Evolutionary conservation across 176 grass and related monocot genomes (phyloP).

Genomic region (Musa schizocarpa): DNA sequence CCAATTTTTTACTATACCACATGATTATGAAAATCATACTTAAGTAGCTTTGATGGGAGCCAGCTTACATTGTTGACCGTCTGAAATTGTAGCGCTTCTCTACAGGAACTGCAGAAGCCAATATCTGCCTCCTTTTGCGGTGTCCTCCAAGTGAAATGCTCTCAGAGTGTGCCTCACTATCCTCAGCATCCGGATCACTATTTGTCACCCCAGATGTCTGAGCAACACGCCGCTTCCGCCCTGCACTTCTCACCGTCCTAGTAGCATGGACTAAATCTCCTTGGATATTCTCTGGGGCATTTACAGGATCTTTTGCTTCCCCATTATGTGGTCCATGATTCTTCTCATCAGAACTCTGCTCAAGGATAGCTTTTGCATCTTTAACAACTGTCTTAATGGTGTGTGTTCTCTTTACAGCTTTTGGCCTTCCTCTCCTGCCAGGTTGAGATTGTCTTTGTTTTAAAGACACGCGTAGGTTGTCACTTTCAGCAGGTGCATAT

Average conservation of each 20-base stretch:
- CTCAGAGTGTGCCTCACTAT: slow-evolving; percentile 58
- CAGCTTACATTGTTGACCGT: slow-evolving; percentile 50
- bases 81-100: slow-evolving; percentile 86
- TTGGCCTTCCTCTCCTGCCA: slow-evolving; percentile 33
- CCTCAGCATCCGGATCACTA: slow-evolving; percentile 55
- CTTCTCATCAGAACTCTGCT: slow-evolving; percentile 38
- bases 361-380: slow-evolving; percentile 62
- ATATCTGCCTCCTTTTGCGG: slow-evolving; percentile 59
- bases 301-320: not conserved
- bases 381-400: slow-evolving; percentile 51
- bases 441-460: slow-evolving; percentile 28
- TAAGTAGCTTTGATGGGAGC: not conserved
- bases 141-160: slow-evolving; percentile 76
- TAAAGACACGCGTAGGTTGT: slow-evolving; percentile 30
- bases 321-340: slow-evolving; percentile 11
- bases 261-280: slow-evolving; percentile 20
- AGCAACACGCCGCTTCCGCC: slow-evolving; percentile 45
- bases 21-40: not conserved
- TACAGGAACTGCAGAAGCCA: slow-evolving; percentile 22
- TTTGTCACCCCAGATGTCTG: slow-evolving; percentile 24
- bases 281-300: slow-evolving; percentile 12
- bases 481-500: slow-evolving; percentile 19
- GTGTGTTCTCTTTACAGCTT: slow-evolving; percentile 41
- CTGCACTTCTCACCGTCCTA: not conserved
- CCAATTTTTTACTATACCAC: no score